Conservation (phyloP, 2,329 filamentous ascomycete species). For the Xylariaceae sp. region DNA sequence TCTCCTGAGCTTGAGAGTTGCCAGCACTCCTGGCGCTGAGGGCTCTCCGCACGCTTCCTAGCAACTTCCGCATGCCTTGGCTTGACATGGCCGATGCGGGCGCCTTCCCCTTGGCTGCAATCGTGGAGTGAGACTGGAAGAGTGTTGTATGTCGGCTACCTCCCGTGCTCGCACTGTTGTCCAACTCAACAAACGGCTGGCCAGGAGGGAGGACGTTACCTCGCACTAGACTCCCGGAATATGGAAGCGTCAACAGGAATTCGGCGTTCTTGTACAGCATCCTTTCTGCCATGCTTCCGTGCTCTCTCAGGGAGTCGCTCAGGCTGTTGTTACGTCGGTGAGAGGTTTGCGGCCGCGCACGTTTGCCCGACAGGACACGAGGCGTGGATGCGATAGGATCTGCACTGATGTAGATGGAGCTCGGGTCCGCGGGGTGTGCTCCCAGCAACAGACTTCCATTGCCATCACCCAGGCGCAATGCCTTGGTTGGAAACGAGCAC, state of each 20-base stretch:
- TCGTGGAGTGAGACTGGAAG: constrained; percentile 37
- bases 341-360: constrained; percentile 49
- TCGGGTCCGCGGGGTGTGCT: constrained; percentile 53
- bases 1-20: constrained; percentile 40
- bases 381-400: constrained; percentile 55
- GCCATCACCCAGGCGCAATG: constrained; percentile 35
- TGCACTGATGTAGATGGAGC: constrained; percentile 40
- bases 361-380: constrained; percentile 52
- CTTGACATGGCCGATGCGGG: constrained; percentile 55
- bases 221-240: constrained; percentile 78
- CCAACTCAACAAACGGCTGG: constrained; percentile 70
- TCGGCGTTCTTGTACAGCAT: constrained; percentile 50
- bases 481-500: constrained; percentile 57
- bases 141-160: constrained; percentile 50
- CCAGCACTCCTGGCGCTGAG: constrained; percentile 57
- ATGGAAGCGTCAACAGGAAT: constrained; percentile 57
- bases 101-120: constrained; percentile 39
- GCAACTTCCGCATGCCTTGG: constrained; percentile 76
- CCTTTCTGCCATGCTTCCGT: constrained; percentile 43
- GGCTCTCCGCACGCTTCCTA: constrained; percentile 80
- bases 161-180: constrained; percentile 45
- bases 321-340: constrained; percentile 87
- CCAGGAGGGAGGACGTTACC: constrained; percentile 79
- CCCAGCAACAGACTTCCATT: constrained; percentile 40
- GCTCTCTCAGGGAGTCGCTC: constrained; percentile 76